Conservation (phyloP, 257 asterid genomes). For the Handroanthus guayacan region DNA sequence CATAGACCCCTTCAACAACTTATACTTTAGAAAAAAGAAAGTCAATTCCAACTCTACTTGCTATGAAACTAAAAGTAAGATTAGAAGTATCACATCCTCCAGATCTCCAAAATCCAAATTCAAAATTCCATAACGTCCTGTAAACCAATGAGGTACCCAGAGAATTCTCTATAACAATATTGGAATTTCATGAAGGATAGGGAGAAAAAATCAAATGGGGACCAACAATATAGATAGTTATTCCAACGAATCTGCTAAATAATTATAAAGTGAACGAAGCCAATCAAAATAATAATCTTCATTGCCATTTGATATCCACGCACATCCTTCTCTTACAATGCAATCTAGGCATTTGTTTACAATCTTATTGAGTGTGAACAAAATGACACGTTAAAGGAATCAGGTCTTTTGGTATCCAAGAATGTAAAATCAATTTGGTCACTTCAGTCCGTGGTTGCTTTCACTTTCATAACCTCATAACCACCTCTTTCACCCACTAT, state of each 20-base stretch:
- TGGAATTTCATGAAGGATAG: too few species aligned
- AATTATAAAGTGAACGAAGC: slow-evolving; percentile 7
- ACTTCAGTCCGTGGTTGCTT: slow-evolving; percentile 1
- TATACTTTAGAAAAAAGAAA: not conserved
- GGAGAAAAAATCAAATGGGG: too few species aligned
- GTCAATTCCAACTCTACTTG: not conserved
- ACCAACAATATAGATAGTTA: not conserved
- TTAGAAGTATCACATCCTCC: too few species aligned
- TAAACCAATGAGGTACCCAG: too few species aligned
- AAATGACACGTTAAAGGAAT: not conserved
- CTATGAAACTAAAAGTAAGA: not conserved
- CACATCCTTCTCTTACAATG: slow-evolving; percentile 2
- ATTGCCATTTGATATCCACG: slow-evolving; percentile 7
- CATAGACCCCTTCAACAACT: too few species aligned
- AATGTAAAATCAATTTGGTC: not conserved
- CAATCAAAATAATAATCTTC: not conserved
- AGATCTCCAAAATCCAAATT: too few species aligned
- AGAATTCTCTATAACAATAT: too few species aligned
- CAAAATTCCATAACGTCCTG: too few species aligned
- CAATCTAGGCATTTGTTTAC: not conserved
- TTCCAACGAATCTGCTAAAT: slow-evolving; percentile 11
- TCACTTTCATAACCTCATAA: not conserved
- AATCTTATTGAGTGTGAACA: not conserved
- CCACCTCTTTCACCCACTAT: slow-evolving; percentile 11
- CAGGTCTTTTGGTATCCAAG: not conserved